phyloP scores from a whole-genome alignment of 768 basidiomycete species.

The Tylopilus plumbeoviolaceoides region DNA sequence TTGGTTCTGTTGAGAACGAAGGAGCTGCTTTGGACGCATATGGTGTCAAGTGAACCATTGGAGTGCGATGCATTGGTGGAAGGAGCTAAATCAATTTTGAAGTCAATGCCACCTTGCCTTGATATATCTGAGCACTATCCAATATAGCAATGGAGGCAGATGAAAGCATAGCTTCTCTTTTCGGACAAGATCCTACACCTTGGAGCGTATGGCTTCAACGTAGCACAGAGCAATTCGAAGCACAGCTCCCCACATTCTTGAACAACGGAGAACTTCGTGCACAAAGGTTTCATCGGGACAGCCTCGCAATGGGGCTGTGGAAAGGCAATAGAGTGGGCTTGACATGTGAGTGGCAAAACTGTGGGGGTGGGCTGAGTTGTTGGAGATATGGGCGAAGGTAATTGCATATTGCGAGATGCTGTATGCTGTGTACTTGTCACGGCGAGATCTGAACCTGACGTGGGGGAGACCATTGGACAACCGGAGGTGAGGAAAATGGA shows the following conservation, averaged over 20 bases:
- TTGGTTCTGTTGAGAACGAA: conserved; percentile 19
- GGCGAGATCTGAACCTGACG: conserved; percentile 10
- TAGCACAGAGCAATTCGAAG: conserved; percentile 88
- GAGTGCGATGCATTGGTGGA: conserved; percentile 5
- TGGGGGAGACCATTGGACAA: too few species aligned
- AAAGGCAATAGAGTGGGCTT: conserved; percentile 13
- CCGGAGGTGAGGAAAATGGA: conserved; percentile 43
- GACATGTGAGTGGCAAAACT: conserved; percentile 26
- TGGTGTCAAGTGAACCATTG: conserved; percentile 39
- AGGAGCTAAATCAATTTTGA: conserved; percentile 32
- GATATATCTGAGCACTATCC: too few species aligned
- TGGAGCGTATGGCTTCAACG: conserved; percentile 73
- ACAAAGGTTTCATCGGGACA: too few species aligned
- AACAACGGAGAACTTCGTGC: too few species aligned
- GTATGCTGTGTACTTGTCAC: conserved; percentile 2
- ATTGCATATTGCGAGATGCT: conserved; percentile 35
- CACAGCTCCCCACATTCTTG: conserved; percentile 76
- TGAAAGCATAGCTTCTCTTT: conserved; percentile 47
- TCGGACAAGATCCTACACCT: conserved; percentile 58
- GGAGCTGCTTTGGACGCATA: conserved; percentile 29
- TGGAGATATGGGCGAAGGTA: conserved; percentile 54
- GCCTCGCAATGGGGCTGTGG: too few species aligned
- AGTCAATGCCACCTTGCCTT: conserved; percentile 41
- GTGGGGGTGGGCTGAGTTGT: conserved; percentile 36
- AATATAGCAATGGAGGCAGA: conserved; percentile 39